Evolutionary conservation across 345 rosid species (phyloP), one percentile per base, ranked within the genome.

Genomic region (Lagerstroemia speciosa): DNA sequence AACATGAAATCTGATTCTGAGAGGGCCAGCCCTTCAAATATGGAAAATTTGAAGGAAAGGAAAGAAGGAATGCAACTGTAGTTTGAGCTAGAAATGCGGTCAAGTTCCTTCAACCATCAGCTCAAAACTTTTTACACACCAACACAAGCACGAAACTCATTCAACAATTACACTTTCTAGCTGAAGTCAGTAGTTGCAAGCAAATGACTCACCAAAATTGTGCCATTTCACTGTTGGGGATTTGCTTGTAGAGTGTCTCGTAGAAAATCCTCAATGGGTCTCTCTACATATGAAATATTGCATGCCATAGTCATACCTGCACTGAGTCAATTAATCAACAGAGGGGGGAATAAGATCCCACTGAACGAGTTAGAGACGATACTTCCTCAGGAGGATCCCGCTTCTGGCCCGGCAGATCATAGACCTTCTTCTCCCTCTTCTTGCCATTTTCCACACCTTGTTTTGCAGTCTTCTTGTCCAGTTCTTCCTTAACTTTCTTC

Each of bases 261-360:
- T 92, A 88, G 74, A 92, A 94, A 71, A 94, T 84, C 86, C 98
- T 86, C 63, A 92, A 78, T 8, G 99, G 84, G 58, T 94, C 99
- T 89, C 99, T 92, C 99, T 94, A 90, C 74, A 83, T 78, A 72
- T 61, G 22, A 77, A 71, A 67, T 67, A 69, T 70, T 14, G 29
- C 38, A 30, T 29, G 62, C 43, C 63, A 65, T 16, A 71, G 34
- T 31, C 37, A 75, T 26, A 15, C 17, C 52, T 2, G 29, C 34
- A 29, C 3, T 58, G 19, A 58, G 12, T 27, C 12, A 3, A 29
- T 11, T 27, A 11, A 12, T 41, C 41, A 32, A 37, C n/a, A 48
- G 33, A 36, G 8, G 38, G 8, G 38, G 67, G 31, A 27, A 38
- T 37, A 26, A 38, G 24, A 31, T 64, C 38, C 50, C 29, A 64